A percentile compares a stretch with the other conserved stretches of the same genome.
These are phyloP conservation scores for Phoma sp. DNA, from an alignment of 2,329 filamentous ascomycete genomes.

Conservation along the genomic window DNA sequence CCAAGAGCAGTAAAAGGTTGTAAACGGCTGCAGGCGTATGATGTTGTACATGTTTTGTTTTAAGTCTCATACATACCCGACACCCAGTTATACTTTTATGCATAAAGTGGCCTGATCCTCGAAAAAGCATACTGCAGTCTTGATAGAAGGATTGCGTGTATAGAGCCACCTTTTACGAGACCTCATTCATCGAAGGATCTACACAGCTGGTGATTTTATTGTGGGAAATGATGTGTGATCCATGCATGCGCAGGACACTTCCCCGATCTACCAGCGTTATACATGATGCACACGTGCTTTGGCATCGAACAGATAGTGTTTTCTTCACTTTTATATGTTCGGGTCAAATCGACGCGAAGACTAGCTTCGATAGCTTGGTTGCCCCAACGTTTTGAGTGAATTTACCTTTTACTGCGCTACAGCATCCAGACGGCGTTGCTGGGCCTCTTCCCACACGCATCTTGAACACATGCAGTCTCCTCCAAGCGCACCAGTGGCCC, in stretches of 20 bases:
- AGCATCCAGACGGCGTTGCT: constrained; percentile 2
- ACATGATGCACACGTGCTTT: constrained; percentile 7
- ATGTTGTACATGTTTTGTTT: constrained; percentile 2
- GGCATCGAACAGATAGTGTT: background rate
- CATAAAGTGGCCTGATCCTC: constrained; percentile 9
- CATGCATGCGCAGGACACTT: constrained; percentile 3
- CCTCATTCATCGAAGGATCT: background rate
- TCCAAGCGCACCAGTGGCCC: constrained; percentile 85
- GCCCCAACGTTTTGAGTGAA: background rate
- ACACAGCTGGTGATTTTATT: constrained; percentile 1
- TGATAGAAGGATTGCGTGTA: background rate
- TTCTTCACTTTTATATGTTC: background rate
- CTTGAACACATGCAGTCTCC: constrained; percentile 87
- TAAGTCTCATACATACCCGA: background rate
- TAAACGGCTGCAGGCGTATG: background rate
- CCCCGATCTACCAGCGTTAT: constrained; percentile 9
- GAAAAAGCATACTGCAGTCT: constrained; percentile 6
- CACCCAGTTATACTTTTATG: constrained; percentile 1
- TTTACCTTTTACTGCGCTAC: background rate
- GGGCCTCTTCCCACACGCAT: constrained; percentile 72
- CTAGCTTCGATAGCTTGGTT: background rate
- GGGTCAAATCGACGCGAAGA: background rate
- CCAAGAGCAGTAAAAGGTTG: background rate
- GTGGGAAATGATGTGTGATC: background rate
- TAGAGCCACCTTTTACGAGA: background rate